phyloP scores from a whole-genome alignment of 2,329 filamentous ascomycete genomes.

The Sporothrix inflata region DNA sequence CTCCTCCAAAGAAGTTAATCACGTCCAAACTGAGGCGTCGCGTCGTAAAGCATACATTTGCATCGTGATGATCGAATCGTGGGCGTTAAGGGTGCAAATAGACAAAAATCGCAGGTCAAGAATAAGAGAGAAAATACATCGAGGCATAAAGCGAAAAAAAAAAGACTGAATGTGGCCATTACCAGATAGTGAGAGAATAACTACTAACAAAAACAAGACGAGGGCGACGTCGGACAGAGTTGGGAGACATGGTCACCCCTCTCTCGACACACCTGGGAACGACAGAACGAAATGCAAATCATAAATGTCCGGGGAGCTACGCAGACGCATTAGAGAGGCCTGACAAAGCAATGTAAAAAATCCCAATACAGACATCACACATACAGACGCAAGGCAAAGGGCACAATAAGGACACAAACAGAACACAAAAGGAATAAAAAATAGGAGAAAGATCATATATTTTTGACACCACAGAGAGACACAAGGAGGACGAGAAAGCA shows the following conservation, averaged over 20 bases:
- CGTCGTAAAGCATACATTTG: not conserved
- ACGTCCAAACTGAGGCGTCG: not conserved
- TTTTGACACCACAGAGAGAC: conserved; percentile 13
- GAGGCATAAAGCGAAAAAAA: not conserved
- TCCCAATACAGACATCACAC: not conserved
- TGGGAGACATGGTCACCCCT: not conserved
- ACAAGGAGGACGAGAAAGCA: conserved; percentile 13
- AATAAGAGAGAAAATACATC: not conserved
- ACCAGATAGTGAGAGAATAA: not conserved
- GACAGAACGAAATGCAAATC: not conserved
- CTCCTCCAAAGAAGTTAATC: not conserved
- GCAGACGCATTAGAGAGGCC: conserved; percentile 10
- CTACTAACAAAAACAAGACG: not conserved
- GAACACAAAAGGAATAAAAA: not conserved
- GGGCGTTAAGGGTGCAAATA: no score
- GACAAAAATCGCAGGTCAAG: not conserved
- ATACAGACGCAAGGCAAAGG: conserved; percentile 3
- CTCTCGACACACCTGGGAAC: not conserved
- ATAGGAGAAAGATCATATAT: not conserved
- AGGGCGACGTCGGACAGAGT: not conserved
- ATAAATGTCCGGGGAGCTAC: not conserved
- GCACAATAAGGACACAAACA: conserved; percentile 13
- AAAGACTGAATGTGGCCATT: not conserved
- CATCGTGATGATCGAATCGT: not conserved
- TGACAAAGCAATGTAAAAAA: conserved; percentile 23